Evolutionary conservation across 2,329 filamentous ascomycete species (phyloP), one percentile per base, ranked within the genome.

Genomic region (Chalaropsis thielavioides): DNA sequence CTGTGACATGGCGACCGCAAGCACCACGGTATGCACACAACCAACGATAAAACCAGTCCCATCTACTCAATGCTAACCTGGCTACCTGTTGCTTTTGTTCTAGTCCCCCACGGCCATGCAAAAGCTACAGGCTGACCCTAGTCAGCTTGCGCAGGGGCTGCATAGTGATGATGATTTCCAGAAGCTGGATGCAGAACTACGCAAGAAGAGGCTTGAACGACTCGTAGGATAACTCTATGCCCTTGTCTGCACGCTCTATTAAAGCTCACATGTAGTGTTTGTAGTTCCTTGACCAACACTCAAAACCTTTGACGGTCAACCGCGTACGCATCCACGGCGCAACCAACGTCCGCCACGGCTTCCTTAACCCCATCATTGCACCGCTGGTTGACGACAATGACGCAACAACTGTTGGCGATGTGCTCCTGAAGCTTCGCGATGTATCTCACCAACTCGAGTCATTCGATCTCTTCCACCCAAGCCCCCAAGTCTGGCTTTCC

Each of bases 381-480:
- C 91, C 92, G 6, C 75, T 96, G 8, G 78, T 97, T 62, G 82
- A 85, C 71, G 78, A 78, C 22, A 81, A 82, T 46, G 46, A 61
- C 19, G 41, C 49, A 31, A 92, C 90, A 63, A 96, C 90, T 0
- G 80, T 99, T 17, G 83, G 86, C 62, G 90, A 95, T 71, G 88
- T 90, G 62, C 77, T 96, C 65, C 78, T 80, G 63, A 87, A 88
- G 72, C 79, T 96, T 43, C 84, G 87, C 54, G 79, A 78, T 63
- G 84, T 83, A 31, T 86, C 87, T 59, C 81, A 85, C 71, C 92
- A 88, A 79, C 84, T 68, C 62, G 84, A 86, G 69, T 82, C 84
- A 68, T 89, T 96, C 72, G 90, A 90, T 72, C 92, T 97, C 72
- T 95, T 95, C 78, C 86, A 94, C 69, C 84, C 88, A 41, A 85